Evolutionary conservation across 2,329 filamentous ascomycete species (phyloP), one percentile per base, ranked within the genome.

Genomic region (Fusarium lateritium): DNA sequence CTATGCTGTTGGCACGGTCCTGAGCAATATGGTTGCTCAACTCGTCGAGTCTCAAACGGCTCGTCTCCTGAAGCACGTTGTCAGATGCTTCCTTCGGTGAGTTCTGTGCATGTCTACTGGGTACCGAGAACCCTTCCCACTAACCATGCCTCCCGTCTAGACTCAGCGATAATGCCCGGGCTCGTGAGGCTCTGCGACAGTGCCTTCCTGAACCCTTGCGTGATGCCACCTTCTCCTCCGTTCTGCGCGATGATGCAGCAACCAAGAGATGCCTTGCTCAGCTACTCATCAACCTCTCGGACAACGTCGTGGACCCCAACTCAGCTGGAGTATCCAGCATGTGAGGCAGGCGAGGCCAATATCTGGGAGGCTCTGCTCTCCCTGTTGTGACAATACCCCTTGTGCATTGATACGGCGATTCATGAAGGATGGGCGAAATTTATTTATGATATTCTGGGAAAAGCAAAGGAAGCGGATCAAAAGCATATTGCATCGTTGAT

Each of bases 21-120:
- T 99, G 39, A 97, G 94, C 83, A 99, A 98, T 78, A 99, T 99
- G 96, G 96, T 99, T 59, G 94, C 92, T 54, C 95, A 98, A 82
- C 88, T 99, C 38, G 96, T 98, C 39, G 96, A 99, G 81, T 95
- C 97, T 77, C 96, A 99, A 82, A 99, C 96, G 2, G 96, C 97
- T 31, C 88, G 96, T 53, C 86, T 99, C 46, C 88, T 99, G 24
- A 99, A 99, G 87, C 96, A 99, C 78, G 96, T 99, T 59, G 96
- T 99, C 34, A 88, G 96, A 72, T 99, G 96, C 82, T 99, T 99
- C 80, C 87, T 99, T 77, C 89, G 96, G 94, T 97, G 84, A 73
- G 89, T 82, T 40, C 8, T 19, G 10, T n/a, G n/a, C n/a, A n/a
- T 40, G 22, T 36, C 50, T 43, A 21, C 8, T 11, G 7, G 17